Percentiles rank a stretch among this genome's conserved stretches.
phyloP scores from a whole-genome alignment of 805 yeast genomes.

The Wickerhamiella spandovensis region DNA sequence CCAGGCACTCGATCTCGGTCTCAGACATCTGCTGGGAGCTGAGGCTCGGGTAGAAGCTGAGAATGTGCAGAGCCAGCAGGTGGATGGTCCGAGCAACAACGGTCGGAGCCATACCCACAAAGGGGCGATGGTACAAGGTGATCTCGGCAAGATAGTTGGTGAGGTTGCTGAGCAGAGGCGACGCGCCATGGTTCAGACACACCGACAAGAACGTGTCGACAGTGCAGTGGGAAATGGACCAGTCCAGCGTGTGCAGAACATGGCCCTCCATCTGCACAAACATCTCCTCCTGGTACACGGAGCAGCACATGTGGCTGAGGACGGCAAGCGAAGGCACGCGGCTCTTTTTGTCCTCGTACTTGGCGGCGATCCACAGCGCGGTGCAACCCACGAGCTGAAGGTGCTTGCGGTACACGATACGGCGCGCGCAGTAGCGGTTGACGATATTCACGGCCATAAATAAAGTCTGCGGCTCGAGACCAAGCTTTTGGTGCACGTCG shows the following conservation, averaged over 20 bases:
- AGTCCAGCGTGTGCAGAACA: conserved; percentile 51
- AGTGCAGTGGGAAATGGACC: conserved; percentile 53
- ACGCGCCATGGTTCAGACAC: conserved; percentile 15
- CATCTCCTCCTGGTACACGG: conserved; percentile 43
- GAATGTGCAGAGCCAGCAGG: conserved; percentile 20
- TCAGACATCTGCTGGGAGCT: conserved; percentile 4
- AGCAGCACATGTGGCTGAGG: conserved; percentile 55
- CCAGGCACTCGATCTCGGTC: conserved; percentile 22
- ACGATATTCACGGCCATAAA: conserved; percentile 59
- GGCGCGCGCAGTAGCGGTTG: conserved; percentile 78
- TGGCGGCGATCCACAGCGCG: conserved; percentile 80
- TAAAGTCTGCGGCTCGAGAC: conserved; percentile 54
- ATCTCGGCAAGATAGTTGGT: conserved; percentile 26
- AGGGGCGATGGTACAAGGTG: conserved; percentile 24
- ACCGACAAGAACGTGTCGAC: conserved; percentile 30
- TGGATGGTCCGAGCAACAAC: conserved; percentile 24
- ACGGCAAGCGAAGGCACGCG: conserved; percentile 61
- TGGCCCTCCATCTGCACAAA: conserved; percentile 64
- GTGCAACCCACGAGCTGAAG: conserved; percentile 83
- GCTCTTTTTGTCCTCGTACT: conserved; percentile 59
- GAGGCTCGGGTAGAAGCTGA: conserved; percentile 9
- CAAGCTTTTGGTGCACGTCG: conserved; percentile 46
- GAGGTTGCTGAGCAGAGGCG: conserved; percentile 20
- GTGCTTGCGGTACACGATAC: conserved; percentile 73
- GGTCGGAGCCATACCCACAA: conserved; percentile 22